phyloP scores from a whole-genome alignment of 164 flowering plant species.

The Tetracentron sinense region DNA sequence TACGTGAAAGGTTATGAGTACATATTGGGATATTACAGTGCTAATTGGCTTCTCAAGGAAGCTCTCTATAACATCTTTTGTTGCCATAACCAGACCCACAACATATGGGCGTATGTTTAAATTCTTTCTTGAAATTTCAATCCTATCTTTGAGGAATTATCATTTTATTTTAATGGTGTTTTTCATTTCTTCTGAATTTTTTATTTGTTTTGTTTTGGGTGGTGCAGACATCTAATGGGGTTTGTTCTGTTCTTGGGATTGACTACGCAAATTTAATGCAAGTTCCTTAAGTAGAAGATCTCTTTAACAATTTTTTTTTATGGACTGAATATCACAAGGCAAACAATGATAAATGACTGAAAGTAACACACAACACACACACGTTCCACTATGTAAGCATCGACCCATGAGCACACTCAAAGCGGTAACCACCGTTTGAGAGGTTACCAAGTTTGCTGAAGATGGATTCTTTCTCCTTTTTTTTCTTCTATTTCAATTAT shows the following conservation, averaged over 20 bases:
- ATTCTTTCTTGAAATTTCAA: background rate
- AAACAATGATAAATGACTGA: too few relatives aligned
- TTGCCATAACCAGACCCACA: constrained; percentile 88
- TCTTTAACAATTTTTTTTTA: too few relatives aligned
- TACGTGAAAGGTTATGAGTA: constrained; percentile 93
- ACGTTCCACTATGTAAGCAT: too few relatives aligned
- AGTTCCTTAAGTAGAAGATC: constrained; percentile 49
- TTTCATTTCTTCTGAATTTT: background rate
- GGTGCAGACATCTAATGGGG: constrained; percentile 77
- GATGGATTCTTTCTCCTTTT: too few relatives aligned
- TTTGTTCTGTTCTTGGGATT: constrained; percentile 68
- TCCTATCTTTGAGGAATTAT: background rate
- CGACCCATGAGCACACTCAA: too few relatives aligned
- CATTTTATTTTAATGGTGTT: background rate
- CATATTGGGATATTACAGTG: constrained; percentile 62
- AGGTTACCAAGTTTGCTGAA: too few relatives aligned
- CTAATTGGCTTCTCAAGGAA: constrained; percentile 64
- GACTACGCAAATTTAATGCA: constrained; percentile 53
- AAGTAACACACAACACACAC: too few relatives aligned
- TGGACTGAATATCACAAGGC: too few relatives aligned
- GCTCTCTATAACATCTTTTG: constrained; percentile 68
- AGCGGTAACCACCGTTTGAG: too few relatives aligned
- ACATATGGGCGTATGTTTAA: constrained; percentile 80
- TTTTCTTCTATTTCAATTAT: too few relatives aligned
- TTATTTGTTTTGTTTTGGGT: background rate